Evolutionary conservation across 352 stramenopile species (phyloP), one percentile per base, ranked within the genome.

Genomic region (Phytopythium oedochilum): DNA sequence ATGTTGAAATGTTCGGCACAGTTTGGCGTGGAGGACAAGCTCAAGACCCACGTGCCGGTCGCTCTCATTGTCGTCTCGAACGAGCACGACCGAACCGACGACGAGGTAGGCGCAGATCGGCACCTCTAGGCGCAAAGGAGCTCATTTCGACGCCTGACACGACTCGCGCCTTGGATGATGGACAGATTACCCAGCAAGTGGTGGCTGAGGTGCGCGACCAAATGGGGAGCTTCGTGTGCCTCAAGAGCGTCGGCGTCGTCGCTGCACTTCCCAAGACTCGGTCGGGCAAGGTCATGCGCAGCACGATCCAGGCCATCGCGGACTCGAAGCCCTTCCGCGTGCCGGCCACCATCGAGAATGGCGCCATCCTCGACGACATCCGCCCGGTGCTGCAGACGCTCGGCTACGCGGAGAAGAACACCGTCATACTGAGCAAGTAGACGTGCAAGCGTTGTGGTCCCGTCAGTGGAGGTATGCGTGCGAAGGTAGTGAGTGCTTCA

Each of bases 271-370:
- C 96, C 6, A 99, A 99, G 90, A 99, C 96, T 0, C 86, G 96
- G 44, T 97, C 83, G 65, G 96, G 97, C 58, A 97, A 99, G 82
- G 99, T 99, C 66, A 99, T 99, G 96, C 90, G 66, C 26, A 53
- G 59, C 1, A 78, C 69, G 15, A 78, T 78, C 34, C 61, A 68
- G 28, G 67, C 69, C 10, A 74, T 78, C 45, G 69, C 69, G 3
- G 66, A 78, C 18, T 68, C 61, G 6, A 52, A 59, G 4, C 60
- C 63, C 44, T 75, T 69, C 56, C 54, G 59, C 14, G 61, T 75
- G 31, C 70, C 70, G 11, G 66, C 66, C 6, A 78, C 70, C n/a
- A 78, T 78, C 50, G 70, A 78, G 49, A 78, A 78, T 38, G 64
- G 66, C 40, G 43, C 56, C 0, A 60, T 69, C 38, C 54, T 78